Base-by-base conservation (phyloP, 352 stramenopile species). In the Phytophthora pluvialis region DNA sequence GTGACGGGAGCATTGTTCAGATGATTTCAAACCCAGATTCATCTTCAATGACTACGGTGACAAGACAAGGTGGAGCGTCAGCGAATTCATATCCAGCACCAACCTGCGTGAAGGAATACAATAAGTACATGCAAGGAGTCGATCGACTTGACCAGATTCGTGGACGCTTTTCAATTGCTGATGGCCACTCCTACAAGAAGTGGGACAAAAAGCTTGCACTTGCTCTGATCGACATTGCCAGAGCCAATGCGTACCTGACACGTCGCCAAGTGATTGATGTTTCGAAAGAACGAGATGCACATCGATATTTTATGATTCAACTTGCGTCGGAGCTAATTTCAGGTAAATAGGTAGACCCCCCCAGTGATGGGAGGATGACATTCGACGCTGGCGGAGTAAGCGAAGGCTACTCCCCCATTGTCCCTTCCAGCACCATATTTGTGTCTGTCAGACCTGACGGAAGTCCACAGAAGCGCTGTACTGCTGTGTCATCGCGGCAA, bases 1-100 rank as follows among this genome's bases (percentile, higher is more conserved):
- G 46, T 15, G 65, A 78, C n/a, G 61, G 47, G 1, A 67, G 31
- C 13, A 38, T 65, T 1, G 66, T 70, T 5, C 56, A 47, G 1
- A 72, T 72, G 6, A 18, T 67, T 0, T 72, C 61, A 9, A 78
- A 59, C 32, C 60, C 70, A 0, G 70, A 44, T 8, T 12, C 13
- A 8, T 25, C 38, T 21, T 1, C 13, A 3, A 7, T 44, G 12
- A 18, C 5, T 6, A 18, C 16, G 13, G 38, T 44, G 4, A 15
- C 16, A 21, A 12, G 38, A 12, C 38, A 18, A 44, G 38, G 25
- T 44, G n/a, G 38, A 44, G 15, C 12, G 1, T 21, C 38, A 21
- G 11, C 38, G 3, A 4, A 44, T 21, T 21, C 1, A 21, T 44
- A 25, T 15, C 8, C 38, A 44, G 38, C 38, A 10, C 38, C 38